A percentile compares a stretch with the other conserved stretches of the same genome.
Conservation (phyloP, 164 flowering plant genomes). For the Liquidambar formosana region DNA sequence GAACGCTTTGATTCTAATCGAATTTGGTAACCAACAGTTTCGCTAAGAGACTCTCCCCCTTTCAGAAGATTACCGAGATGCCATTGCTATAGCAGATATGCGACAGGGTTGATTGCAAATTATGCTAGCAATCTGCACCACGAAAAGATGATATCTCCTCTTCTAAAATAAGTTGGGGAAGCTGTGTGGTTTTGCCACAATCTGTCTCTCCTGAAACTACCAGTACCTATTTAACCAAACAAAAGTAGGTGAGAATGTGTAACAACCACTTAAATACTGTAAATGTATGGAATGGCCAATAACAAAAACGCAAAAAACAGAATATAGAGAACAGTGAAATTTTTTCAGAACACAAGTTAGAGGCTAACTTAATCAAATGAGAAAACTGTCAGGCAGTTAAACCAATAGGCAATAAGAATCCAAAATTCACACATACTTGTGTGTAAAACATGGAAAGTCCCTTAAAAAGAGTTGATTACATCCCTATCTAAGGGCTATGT, state of each 20-base stretch:
- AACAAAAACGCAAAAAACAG: too few species aligned
- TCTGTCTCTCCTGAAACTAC: constrained; percentile 99
- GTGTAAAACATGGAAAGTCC: too few species aligned
- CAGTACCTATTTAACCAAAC: constrained; percentile 54
- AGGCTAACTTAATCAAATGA: too few species aligned
- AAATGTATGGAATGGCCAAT: too few species aligned
- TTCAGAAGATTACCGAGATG: constrained; percentile 84
- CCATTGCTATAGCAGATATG: constrained; percentile 93
- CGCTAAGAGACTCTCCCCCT: constrained; percentile 90
- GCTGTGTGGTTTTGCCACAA: constrained; percentile 97
- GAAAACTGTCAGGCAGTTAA: too few species aligned
- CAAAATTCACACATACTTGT: too few species aligned
- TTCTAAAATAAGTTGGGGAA: constrained; percentile 90
- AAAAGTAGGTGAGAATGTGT: constrained; percentile 1
- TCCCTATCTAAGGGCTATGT: too few species aligned
- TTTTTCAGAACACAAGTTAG: too few species aligned
- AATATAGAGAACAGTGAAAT: too few species aligned
- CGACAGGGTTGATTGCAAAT: constrained; percentile 98
- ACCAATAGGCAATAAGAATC: too few species aligned
- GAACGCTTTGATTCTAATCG: constrained; percentile 91
- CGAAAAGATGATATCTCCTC: constrained; percentile 74
- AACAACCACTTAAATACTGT: background rate
- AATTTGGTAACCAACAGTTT: constrained; percentile 93
- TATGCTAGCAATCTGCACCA: constrained; percentile 84
- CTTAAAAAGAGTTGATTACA: too few species aligned